Conservation (phyloP, 192 early-diverging fungal genomes). For the Lobosporangium transversale region DNA sequence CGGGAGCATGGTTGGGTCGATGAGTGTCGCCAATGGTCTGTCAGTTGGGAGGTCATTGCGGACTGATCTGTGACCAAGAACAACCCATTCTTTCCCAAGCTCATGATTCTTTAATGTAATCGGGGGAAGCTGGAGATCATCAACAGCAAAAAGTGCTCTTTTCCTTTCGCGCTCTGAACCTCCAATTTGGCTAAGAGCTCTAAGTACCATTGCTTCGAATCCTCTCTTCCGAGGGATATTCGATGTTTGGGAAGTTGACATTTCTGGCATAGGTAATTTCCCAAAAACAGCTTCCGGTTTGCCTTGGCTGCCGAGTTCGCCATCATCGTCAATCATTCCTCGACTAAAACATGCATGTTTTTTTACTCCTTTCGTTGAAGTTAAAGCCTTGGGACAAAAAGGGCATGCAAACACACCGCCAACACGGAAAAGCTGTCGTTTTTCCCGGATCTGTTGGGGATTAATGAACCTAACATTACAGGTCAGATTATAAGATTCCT, state of each 20-base stretch:
- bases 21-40: too few relatives aligned
- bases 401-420: background rate
- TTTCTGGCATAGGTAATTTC: background rate
- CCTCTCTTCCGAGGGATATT: background rate
- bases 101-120: background rate
- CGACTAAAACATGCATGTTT: too few relatives aligned
- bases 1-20: too few relatives aligned
- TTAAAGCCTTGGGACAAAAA: background rate
- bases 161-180: background rate
- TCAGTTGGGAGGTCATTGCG: too few relatives aligned
- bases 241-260: background rate
- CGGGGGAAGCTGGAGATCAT: background rate
- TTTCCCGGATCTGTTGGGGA: background rate
- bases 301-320: background rate
- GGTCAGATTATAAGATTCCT: background rate
- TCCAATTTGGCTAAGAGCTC: background rate
- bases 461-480: background rate
- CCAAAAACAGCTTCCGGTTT: background rate
- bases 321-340: too few relatives aligned
- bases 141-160: background rate
- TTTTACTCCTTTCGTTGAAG: background rate
- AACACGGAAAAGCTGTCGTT: background rate
- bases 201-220: background rate
- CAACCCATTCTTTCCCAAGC: too few relatives aligned
- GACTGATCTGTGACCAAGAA: too few relatives aligned